A percentile compares a stretch with the other conserved stretches of the same genome.
These are phyloP conservation scores for Cardamine resedifolia DNA, from an alignment of 345 rosid genomes.

Conservation along the genomic window DNA sequence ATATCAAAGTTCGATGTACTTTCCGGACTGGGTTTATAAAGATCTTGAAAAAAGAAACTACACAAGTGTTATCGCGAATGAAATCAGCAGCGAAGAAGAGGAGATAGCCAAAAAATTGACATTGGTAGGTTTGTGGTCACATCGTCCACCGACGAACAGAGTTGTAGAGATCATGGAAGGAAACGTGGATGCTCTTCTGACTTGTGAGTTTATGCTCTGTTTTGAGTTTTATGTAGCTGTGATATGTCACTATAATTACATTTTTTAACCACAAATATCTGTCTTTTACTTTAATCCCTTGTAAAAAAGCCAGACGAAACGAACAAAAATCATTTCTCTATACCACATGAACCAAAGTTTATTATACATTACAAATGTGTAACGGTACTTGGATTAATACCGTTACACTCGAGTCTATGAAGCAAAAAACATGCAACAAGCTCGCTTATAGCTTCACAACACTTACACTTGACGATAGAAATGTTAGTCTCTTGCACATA, in stretches of 20 bases:
- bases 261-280: too few species aligned
- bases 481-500: conserved; percentile 34
- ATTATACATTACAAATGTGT: conserved; percentile 28
- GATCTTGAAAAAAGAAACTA: conserved; percentile 25
- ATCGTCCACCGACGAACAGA: conserved; percentile 31
- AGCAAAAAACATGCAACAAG: conserved; percentile 32
- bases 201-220: too few species aligned
- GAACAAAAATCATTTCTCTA: conserved; percentile 16
- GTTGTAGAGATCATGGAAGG: conserved; percentile 44
- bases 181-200: neutral
- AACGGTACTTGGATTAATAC: conserved; percentile 20
- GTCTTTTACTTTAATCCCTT: too few species aligned
- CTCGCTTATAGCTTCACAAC: conserved; percentile 24
- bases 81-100: conserved; percentile 8
- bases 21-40: conserved; percentile 26
- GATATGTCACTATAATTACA: too few species aligned
- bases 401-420: conserved; percentile 26
- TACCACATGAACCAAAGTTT: conserved; percentile 23
- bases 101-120: conserved; percentile 33
- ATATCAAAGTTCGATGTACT: too few species aligned
- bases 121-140: conserved; percentile 35
- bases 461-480: conserved; percentile 23
- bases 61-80: neutral
- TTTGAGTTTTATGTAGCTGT: too few species aligned
- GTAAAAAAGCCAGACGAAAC: neutral